Base-by-base conservation (phyloP, 257 asterid genomes). In the Solanum chiquidenum region DNA sequence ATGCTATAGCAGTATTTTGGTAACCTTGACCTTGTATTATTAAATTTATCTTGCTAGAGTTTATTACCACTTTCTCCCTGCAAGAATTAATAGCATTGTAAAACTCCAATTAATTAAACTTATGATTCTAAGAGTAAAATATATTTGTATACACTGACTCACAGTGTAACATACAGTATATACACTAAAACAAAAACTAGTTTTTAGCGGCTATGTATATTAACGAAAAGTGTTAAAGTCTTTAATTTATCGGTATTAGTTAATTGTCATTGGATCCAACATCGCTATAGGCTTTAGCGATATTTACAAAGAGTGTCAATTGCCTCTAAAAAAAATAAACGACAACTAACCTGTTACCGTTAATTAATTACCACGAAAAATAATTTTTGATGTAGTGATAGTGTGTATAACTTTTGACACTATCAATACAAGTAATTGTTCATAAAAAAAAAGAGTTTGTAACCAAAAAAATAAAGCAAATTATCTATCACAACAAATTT, bases 21-120 rank as follows among this genome's bases (percentile, higher is more conserved):
- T 93, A 93, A 44, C 98, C 99, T 88, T 93, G 93, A 0, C 99
- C 99, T 91, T 94, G 88, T 35, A 96, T 42, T 90, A 96, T 94
- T 90, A 96, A 42, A 83, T 94, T 96, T 18, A 88, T 93, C 90
- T 96, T 96, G 93, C 75, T 94, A 1, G 88, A 55, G 72, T 20
- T 90, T 64, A 95, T 93, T 27, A 76, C 91, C 86, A 96, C 92
- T 85, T 96, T 96, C 90, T 96, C 98, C 92, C 98, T 95, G 90
- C 72, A 0, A 52, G 9, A 52, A 52, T 52, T 52, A 52, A 52
- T 52, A 52, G n/a, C 23, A 52, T 52, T 0, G 62, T 52, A 16
- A 52, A 6, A 52, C 9, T 52, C 62, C 62, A 52, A 52, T 52
- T 52, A 52, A 52, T 52, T 52, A 52, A 52, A 52, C 16, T 52